Conservation (phyloP, 495 filamentous ascomycete species). For the Hyaloscypha bicolor region DNA sequence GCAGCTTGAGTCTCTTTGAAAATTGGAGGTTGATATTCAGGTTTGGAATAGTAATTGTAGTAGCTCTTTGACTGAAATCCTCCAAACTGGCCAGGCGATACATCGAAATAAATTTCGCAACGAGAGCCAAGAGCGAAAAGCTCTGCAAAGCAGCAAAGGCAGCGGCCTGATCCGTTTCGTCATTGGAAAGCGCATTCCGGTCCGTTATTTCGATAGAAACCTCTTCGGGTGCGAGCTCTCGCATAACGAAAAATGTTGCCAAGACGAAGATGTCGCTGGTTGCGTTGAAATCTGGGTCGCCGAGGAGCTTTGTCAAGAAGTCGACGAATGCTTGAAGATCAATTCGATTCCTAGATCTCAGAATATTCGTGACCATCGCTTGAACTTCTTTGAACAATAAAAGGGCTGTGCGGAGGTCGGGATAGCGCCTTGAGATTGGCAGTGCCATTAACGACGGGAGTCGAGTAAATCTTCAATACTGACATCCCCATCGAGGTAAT, state of each 20-base stretch:
- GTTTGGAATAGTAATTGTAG: slow-evolving; percentile 46
- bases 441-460: too few species aligned
- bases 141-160: slow-evolving; percentile 64
- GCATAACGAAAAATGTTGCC: slow-evolving; percentile 55
- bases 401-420: too few species aligned
- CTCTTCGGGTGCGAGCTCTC: slow-evolving; percentile 59
- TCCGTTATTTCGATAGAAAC: slow-evolving; percentile 62
- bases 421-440: too few species aligned
- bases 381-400: too few species aligned
- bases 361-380: too few species aligned
- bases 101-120: slow-evolving; percentile 62
- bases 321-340: too few species aligned
- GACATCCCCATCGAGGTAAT: too few species aligned
- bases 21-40: slow-evolving; percentile 48
- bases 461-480: too few species aligned
- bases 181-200: slow-evolving; percentile 60
- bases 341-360: too few species aligned
- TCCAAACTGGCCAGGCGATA: slow-evolving; percentile 55
- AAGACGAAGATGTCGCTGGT: slow-evolving; percentile 55
- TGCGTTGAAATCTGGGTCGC: too few species aligned
- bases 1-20: slow-evolving; percentile 41
- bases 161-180: slow-evolving; percentile 59
- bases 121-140: slow-evolving; percentile 62
- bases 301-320: too few species aligned
- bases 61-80: slow-evolving; percentile 55